Conservation (phyloP, 2,329 filamentous ascomycete genomes). For the Monosporascus sp. region DNA sequence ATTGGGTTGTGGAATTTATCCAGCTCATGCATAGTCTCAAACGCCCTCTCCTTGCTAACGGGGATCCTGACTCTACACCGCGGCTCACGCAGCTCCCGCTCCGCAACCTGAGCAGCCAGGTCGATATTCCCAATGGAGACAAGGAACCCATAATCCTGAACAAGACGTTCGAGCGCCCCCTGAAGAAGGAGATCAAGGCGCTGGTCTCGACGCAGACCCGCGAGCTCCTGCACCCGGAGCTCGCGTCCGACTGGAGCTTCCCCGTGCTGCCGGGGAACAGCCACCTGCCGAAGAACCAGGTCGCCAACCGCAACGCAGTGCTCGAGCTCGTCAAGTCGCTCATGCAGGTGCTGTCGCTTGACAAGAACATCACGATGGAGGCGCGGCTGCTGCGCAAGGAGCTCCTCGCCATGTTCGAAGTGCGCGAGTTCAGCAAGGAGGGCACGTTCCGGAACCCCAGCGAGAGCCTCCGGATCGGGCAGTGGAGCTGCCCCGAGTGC, state of each 20-base stretch:
- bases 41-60: constrained; percentile 46
- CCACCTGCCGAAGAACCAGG: constrained; percentile 37
- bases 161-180: constrained; percentile 78
- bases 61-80: constrained; percentile 45
- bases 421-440: constrained; percentile 86
- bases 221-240: constrained; percentile 82
- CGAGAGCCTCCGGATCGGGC: constrained; percentile 64
- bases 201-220: constrained; percentile 83
- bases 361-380: constrained; percentile 86
- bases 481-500: constrained; percentile 85
- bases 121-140: constrained; percentile 48
- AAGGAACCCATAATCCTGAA: constrained; percentile 65
- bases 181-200: constrained; percentile 80
- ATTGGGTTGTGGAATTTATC: constrained; percentile 93
- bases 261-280: constrained; percentile 73
- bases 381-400: constrained; percentile 85
- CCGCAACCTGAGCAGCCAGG: constrained; percentile 41
- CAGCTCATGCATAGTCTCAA: constrained; percentile 89
- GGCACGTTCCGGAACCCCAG: constrained; percentile 86
- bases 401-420: constrained; percentile 81
- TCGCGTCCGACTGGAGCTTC: constrained; percentile 82
- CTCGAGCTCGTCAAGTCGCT: constrained; percentile 89
- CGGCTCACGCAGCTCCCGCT: constrained; percentile 54
- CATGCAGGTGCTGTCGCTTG: constrained; percentile 86
- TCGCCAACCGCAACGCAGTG: constrained; percentile 59